These are phyloP conservation scores for Funneliformis mosseae DNA, from an alignment of 192 early-diverging fungal genomes.

Conservation along the genomic window DNA sequence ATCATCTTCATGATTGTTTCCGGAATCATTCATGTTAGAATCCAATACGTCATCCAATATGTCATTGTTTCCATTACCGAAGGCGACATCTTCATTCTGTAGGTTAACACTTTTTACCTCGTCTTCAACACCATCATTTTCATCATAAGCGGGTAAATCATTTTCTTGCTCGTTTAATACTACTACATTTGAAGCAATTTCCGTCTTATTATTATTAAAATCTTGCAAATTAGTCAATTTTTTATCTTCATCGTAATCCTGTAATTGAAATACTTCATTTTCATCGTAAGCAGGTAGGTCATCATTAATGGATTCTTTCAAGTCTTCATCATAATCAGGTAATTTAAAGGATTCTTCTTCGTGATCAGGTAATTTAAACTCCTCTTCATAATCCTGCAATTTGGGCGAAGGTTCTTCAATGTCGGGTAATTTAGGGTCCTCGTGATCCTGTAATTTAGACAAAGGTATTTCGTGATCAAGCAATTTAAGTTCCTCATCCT, in stretches of 20 bases:
- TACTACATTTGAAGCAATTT: background rate
- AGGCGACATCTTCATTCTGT: background rate
- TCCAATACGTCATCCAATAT: background rate
- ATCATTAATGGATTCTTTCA: background rate
- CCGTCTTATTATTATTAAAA: background rate
- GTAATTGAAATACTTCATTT: background rate
- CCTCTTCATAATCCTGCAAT: too few species aligned
- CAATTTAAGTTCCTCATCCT: background rate
- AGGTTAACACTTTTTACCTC: background rate
- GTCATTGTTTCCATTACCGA: background rate
- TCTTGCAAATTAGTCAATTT: background rate
- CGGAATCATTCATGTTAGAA: background rate
- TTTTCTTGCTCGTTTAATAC: background rate
- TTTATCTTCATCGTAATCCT: background rate
- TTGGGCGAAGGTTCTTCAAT: too few species aligned
- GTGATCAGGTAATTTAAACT: background rate
- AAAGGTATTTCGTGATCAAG: too few species aligned
- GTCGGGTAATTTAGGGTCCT: background rate
- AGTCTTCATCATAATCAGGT: background rate
- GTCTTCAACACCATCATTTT: background rate
- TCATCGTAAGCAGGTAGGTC: background rate
- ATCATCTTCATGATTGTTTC: background rate
- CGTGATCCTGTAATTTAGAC: too few species aligned
- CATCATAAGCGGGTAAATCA: background rate
- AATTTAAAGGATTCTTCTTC: background rate